Conservation (phyloP, 768 basidiomycete species). For the Grammothele lineata region DNA sequence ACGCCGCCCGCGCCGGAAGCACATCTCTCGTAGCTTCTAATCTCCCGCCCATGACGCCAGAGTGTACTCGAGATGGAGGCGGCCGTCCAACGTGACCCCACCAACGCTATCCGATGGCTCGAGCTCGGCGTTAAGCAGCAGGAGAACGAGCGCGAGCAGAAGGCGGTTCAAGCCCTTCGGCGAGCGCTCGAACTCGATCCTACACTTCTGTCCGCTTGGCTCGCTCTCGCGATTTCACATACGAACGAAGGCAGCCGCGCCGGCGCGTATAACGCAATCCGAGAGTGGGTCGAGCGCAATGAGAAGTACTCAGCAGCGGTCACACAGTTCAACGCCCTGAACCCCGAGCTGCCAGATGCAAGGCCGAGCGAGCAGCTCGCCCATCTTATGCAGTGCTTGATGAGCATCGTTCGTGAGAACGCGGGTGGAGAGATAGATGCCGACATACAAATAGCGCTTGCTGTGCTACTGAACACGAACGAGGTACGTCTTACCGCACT, state of each 20-base stretch:
- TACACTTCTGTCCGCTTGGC: slow-evolving; percentile 71
- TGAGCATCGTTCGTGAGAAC: slow-evolving; percentile 69
- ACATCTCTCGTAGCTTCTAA: slow-evolving; percentile 13
- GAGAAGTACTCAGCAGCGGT: slow-evolving; percentile 49
- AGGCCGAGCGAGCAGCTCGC: slow-evolving; percentile 39
- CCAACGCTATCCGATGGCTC: slow-evolving; percentile 76
- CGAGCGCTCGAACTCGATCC: slow-evolving; percentile 82
- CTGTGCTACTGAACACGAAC: slow-evolving; percentile 86
- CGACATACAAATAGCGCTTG: slow-evolving; percentile 93
- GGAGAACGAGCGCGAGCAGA: slow-evolving; percentile 92
- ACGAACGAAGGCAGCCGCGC: slow-evolving; percentile 83
- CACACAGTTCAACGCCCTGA: slow-evolving; percentile 31
- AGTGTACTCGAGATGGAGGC: slow-evolving; percentile 89
- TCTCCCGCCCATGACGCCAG: slow-evolving; percentile 41
- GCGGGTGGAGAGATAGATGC: slow-evolving; percentile 70
- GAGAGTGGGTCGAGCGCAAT: slow-evolving; percentile 76
- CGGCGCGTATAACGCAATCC: slow-evolving; percentile 75
- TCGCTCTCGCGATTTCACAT: slow-evolving; percentile 85
- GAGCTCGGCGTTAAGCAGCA: slow-evolving; percentile 95
- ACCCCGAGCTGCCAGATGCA: slow-evolving; percentile 26
- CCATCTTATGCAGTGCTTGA: slow-evolving; percentile 69
- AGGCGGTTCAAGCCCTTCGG: slow-evolving; percentile 81
- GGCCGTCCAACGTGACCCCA: slow-evolving; percentile 72
- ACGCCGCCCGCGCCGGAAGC: background rate
- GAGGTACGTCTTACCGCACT: slow-evolving; percentile 49